These are phyloP conservation scores for Fraxinus ornus DNA, from an alignment of 305 asterid genomes.

Conservation along the genomic window DNA sequence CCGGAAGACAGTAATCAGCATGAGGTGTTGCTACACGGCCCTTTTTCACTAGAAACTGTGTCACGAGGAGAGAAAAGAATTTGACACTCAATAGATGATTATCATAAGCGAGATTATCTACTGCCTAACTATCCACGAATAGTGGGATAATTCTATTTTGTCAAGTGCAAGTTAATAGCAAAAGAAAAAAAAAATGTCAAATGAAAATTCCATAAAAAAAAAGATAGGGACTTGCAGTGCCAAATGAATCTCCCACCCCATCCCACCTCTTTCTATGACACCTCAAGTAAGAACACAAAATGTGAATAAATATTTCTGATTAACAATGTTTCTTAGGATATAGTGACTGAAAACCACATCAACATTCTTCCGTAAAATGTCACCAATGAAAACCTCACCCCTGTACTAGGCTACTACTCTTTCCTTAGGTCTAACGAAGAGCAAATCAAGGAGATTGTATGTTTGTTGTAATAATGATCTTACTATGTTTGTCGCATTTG, in stretches of 20 bases:
- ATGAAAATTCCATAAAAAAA: not conserved
- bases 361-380: not conserved
- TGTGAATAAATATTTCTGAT: not conserved
- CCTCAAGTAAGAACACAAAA: slow-evolving; percentile 1
- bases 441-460: not conserved
- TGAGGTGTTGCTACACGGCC: slow-evolving; percentile 71
- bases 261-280: not conserved
- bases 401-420: not conserved
- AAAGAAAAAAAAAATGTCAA: not conserved
- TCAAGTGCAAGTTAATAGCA: not conserved
- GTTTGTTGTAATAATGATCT: slow-evolving; percentile 33
- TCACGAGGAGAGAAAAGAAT: slow-evolving; percentile 11
- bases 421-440: slow-evolving; percentile 6
- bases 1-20: slow-evolving; percentile 95
- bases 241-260: not conserved
- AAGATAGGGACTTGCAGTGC: not conserved
- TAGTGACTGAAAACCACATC: not conserved
- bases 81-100: not conserved
- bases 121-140: not conserved
- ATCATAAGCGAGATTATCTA: not conserved
- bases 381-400: not conserved
- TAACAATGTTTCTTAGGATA: not conserved
- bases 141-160: not conserved
- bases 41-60: slow-evolving; percentile 85
- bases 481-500: slow-evolving; percentile 89